Evolutionary conservation across 352 stramenopile species (phyloP), one percentile per base, ranked within the genome.

Genomic region (Phytophthora sansomeana): DNA sequence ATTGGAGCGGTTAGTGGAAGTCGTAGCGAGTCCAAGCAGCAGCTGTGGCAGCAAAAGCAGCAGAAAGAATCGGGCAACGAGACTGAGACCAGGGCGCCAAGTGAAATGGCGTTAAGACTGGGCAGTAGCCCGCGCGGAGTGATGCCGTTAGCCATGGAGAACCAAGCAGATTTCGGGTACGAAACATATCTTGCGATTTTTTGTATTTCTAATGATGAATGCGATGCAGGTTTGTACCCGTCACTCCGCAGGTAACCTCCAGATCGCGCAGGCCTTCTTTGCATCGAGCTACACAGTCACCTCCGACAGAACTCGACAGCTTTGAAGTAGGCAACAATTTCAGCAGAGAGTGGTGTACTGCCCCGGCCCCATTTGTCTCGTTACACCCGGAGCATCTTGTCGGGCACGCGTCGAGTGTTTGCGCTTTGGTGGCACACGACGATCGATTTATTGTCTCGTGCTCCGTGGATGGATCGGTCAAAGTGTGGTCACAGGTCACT

Each of bases 391-490:
- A 77, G 10, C 78, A 84, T 17, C 72, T 93, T 2, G 74, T 88
- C 10, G 85, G 85, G 4, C 85, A 93, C 43, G 73, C 71, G 3
- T 85, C 81, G 4, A 86, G 85, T 51, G 76, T 93, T 50, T 86
- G 79, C 24, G 72, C 77, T 0, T 64, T 93, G 3, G 54, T 83
- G 10, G 67, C 78, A 1, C 61, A 77, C 28, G 82, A 91, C 21
- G 75, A 89, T n/a, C 67, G 67, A 14, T 89, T 83, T 56, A 61
- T 93, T 35, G 77, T 91, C 7, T 90, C 85, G 10, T 78, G 70
- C 44, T 91, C 85, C 6, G 78, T 89, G 19, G 85, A 93, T 41
- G 78, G 76, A 1, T 89, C 80, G 0, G 80, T 92, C 51, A 91
- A 90, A 69, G 55, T 93, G 21, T 93, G 85, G 85, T 91, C 85